Base-by-base conservation (phyloP, 768 basidiomycete species). In the Termitomyces eurrhizus region DNA sequence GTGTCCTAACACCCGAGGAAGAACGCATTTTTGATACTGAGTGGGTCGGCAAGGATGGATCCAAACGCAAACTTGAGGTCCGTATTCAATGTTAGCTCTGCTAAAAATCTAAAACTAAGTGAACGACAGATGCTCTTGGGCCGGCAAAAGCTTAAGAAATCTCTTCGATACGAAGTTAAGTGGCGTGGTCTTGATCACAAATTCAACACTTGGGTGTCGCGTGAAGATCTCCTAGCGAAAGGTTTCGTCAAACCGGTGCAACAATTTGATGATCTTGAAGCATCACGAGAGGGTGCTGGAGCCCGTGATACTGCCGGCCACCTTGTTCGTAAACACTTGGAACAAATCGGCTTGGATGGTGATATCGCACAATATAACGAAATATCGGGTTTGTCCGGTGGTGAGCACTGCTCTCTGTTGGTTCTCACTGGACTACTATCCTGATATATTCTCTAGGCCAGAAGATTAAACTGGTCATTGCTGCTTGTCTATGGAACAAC, bases 321-420 rank as follows among this genome's bases (percentile, higher is more conserved):
- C 67, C 77, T 92, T 51, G 91, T 98, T 51, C 84, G 95, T 65
- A 93, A 95, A 74, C 93, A 95, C 66, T 77, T 98, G 50, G 94
- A 97, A 74, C 95, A 95, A 66, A 93, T 98, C 65, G 96, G 95
- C 39, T 81, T 98, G 42, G 93, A 98, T 75, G 95, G 95, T 46
- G 93, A 98, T 77, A 98, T 98, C 62, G 95, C 95, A 12, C 93
- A 97, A 74, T 98, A 98, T 76, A 96, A 97, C 69, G 95, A 98
- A 76, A 95, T 98, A 69, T 84, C 86, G 39, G 95, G 96, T 42
- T 78, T 98, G 49, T 95, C 93, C 18, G 96, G 96, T 74, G 95
- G 95, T 87, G 70, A 65, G 78, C 63, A 18, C 44, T 59, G 26
- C 39, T 58, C n/a, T 11, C 42, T 44, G 18, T 44, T n/a, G 8